These are phyloP conservation scores for Aspergillus sp. DNA, from an alignment of 2,329 filamentous ascomycete species.

Conservation along the genomic window DNA sequence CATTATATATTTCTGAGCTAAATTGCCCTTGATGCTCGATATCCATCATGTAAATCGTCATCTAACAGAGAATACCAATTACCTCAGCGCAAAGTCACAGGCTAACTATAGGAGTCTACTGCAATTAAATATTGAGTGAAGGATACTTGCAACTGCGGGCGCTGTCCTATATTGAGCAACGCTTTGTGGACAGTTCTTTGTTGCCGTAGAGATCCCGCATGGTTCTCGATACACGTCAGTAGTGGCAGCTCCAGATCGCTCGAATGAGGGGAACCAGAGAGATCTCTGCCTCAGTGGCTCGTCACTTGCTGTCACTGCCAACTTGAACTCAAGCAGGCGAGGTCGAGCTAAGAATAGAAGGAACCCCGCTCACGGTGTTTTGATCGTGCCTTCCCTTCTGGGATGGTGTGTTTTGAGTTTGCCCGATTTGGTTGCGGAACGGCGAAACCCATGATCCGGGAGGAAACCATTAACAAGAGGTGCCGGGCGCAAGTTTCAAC, in stretches of 20 bases:
- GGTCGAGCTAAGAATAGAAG: constrained; percentile 11
- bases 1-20: not conserved
- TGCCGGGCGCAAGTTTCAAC: constrained; percentile 10
- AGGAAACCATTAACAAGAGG: constrained; percentile 18
- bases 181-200: constrained; percentile 6
- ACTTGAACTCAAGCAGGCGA: not conserved
- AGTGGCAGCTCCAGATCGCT: not conserved
- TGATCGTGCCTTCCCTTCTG: constrained; percentile 20
- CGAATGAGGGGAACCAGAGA: not conserved
- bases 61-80: not conserved
- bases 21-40: not conserved
- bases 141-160: not conserved
- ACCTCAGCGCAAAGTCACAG: not conserved
- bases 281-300: not conserved
- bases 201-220: not conserved
- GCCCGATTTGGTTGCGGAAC: constrained; percentile 22
- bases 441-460: constrained; percentile 22
- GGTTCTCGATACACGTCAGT: not conserved
- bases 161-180: not conserved
- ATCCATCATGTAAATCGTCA: not conserved
- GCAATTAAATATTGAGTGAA: not conserved
- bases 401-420: constrained; percentile 34
- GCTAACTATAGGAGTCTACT: not conserved
- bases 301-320: not conserved
- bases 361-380: constrained; percentile 21